Evolutionary conservation across 1,284 basidiomycete genomes (phyloP).

Genomic region (Neolentinus lepideus): DNA sequence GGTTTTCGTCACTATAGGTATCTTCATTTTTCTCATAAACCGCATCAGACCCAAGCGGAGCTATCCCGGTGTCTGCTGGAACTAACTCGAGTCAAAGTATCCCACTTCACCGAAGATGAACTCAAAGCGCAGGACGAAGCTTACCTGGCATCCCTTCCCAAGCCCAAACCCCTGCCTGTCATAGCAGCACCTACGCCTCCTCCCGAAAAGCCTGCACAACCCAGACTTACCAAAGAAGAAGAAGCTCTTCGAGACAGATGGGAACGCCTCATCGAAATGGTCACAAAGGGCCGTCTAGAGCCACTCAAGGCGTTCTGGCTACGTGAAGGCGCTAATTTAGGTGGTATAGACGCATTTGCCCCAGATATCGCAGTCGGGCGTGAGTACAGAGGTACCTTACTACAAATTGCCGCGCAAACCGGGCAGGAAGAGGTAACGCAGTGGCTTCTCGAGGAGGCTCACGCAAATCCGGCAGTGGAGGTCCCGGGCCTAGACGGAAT

Average conservation of each 20-base stretch:
- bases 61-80: slow-evolving; percentile 84
- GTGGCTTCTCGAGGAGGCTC: slow-evolving; percentile 79
- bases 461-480: slow-evolving; percentile 76
- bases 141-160: slow-evolving; percentile 80
- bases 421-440: slow-evolving; percentile 74
- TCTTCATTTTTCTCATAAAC: slow-evolving; percentile 8
- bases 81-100: slow-evolving; percentile 79
- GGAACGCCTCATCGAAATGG: slow-evolving; percentile 82
- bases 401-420: slow-evolving; percentile 71
- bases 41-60: slow-evolving; percentile 79
- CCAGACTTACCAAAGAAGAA: slow-evolving; percentile 73
- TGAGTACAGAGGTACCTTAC: slow-evolving; percentile 55
- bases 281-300: slow-evolving; percentile 78
- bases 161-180: slow-evolving; percentile 48
- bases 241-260: slow-evolving; percentile 72
- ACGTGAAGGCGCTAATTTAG: slow-evolving; percentile 58
- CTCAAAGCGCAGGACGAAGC: slow-evolving; percentile 83
- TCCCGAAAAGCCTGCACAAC: slow-evolving; percentile 40
- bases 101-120: slow-evolving; percentile 81
- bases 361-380: slow-evolving; percentile 53
- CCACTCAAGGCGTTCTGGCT: slow-evolving; percentile 78
- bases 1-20: neutral
- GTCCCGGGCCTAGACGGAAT: slow-evolving; percentile 26
- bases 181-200: slow-evolving; percentile 15
- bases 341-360: slow-evolving; percentile 50